phyloP scores from a whole-genome alignment of 2,329 filamentous ascomycete species.

The Penicillium sumatraense region DNA sequence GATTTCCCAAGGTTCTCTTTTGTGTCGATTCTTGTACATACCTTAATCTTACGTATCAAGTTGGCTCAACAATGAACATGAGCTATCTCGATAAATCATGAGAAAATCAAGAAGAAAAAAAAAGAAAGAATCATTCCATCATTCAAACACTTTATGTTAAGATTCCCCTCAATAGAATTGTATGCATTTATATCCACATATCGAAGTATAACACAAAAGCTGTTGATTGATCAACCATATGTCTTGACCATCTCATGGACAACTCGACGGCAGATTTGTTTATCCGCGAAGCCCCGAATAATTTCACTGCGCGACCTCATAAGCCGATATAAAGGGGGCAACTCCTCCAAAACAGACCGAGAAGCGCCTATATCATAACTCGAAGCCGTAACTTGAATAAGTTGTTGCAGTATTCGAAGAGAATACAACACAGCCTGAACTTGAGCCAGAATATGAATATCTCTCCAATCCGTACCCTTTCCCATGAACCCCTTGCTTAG shows the following conservation, averaged over 20 bases:
- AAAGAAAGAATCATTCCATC: too few relatives aligned
- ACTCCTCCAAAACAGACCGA: slow-evolving; percentile 25
- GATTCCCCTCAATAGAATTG: too few relatives aligned
- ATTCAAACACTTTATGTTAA: too few relatives aligned
- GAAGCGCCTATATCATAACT: slow-evolving; percentile 15
- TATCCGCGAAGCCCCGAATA: slow-evolving; percentile 9
- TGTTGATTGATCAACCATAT: slow-evolving; percentile 23
- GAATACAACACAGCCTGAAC: slow-evolving; percentile 66
- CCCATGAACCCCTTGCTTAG: slow-evolving; percentile 34
- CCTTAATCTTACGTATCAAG: neutral
- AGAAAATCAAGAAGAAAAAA: neutral
- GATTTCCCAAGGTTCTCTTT: neutral
- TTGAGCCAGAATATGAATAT: slow-evolving; percentile 66
- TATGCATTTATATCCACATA: too few relatives aligned
- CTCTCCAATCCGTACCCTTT: slow-evolving; percentile 57
- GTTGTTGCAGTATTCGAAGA: slow-evolving; percentile 62
- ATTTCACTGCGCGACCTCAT: slow-evolving; percentile 33
- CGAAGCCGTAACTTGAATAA: slow-evolving; percentile 45
- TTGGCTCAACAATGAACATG: neutral
- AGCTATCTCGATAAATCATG: too few relatives aligned
- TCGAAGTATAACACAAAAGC: too few relatives aligned
- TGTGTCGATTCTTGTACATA: neutral
- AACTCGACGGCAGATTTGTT: slow-evolving; percentile 11
- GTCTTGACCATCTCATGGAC: slow-evolving; percentile 15
- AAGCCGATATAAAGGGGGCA: slow-evolving; percentile 36